Base-by-base conservation (phyloP, 306 rosid species). In the Gastrolobium villosum region DNA sequence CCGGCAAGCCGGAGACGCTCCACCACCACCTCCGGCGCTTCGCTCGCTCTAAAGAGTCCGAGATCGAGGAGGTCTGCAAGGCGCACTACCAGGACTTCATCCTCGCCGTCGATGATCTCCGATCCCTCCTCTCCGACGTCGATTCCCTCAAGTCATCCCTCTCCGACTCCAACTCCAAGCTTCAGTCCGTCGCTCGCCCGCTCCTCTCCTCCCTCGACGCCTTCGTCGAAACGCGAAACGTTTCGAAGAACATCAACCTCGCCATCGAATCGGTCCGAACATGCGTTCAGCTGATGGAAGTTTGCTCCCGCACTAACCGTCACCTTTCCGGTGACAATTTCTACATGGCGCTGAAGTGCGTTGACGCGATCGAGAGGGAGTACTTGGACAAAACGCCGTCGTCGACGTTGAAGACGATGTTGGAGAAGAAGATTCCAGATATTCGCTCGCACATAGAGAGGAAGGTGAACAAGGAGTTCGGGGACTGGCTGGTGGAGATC, bases 51-150 rank as follows among this genome's bases (percentile, higher is more conserved):
- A 96, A 96, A 72, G 99, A 96, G 74, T 90, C 97, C 0, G 97
- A 96, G 89, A 96, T 96, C 88, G 99, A 96, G 73, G 99, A 96
- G 50, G 99, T 94, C 15, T 94, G 99, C 84, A 93, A 91, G 53
- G 99, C 97, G 9, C 99, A 95, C 94, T 95, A 95, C 83, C 99
- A 93, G 77, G 99, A 95, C 82, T 95, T 95, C 90, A 95, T 95
- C 83, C 91, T 93, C 31, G 99, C 99, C 57, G 99, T 95, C 50
- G 99, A 95, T 15, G 99, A 95, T 78, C 99, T 95, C 75, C 97
- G 95, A 90, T 95, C 99, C 1, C 99, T 95, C 5, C 90, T 95
- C 50, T 93, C 98, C 50, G 99, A 95, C 63, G 99, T 95, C 56
- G 99, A 95, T 7, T 90, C 91, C 0, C 97, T 95, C 75, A 95